Conservation (phyloP, 768 basidiomycete species). For the Suillus brevipes region DNA sequence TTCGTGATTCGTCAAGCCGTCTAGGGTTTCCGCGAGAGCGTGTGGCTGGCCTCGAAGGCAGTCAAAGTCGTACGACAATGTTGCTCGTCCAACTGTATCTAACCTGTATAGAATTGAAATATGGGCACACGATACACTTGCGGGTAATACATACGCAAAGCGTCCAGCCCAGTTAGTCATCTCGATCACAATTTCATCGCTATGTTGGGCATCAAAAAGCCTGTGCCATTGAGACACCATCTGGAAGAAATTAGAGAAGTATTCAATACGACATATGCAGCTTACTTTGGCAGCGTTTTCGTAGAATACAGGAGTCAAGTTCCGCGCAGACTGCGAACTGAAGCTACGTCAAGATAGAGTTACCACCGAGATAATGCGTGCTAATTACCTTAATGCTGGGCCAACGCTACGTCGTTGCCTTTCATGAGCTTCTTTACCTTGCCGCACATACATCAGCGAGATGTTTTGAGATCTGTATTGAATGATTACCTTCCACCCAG, state of each 20-base stretch:
- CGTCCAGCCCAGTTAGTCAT: conserved; percentile 59
- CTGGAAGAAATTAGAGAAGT: conserved; percentile 20
- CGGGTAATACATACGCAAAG: conserved; percentile 50
- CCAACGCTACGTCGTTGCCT: conserved; percentile 52
- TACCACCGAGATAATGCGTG: conserved; percentile 3
- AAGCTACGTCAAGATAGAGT: conserved; percentile 3
- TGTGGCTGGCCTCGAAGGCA: conserved; percentile 53
- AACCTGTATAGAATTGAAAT: conserved; percentile 36
- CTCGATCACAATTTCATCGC: conserved; percentile 49
- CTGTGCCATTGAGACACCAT: conserved; percentile 52
- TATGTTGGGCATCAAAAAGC: conserved; percentile 41
- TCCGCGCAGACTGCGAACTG: conserved; percentile 55
- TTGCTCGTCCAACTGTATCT: conserved; percentile 60
- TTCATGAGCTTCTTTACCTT: conserved; percentile 59
- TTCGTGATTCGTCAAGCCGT: conserved; percentile 62
- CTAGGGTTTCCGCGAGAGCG: conserved; percentile 50
- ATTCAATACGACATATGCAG: not conserved
- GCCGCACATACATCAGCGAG: conserved; percentile 6
- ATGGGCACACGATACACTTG: conserved; percentile 1
- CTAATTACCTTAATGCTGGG: conserved; percentile 55
- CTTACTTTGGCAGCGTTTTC: conserved; percentile 50
- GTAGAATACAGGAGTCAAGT: conserved; percentile 51
- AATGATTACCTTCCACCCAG: conserved; percentile 57
- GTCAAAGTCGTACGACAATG: conserved; percentile 62
- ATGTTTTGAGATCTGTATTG: conserved; percentile 6